Evolutionary conservation across 2,329 filamentous ascomycete genomes (phyloP), one percentile per base, ranked within the genome.

Genomic region (Claviceps capensis): DNA sequence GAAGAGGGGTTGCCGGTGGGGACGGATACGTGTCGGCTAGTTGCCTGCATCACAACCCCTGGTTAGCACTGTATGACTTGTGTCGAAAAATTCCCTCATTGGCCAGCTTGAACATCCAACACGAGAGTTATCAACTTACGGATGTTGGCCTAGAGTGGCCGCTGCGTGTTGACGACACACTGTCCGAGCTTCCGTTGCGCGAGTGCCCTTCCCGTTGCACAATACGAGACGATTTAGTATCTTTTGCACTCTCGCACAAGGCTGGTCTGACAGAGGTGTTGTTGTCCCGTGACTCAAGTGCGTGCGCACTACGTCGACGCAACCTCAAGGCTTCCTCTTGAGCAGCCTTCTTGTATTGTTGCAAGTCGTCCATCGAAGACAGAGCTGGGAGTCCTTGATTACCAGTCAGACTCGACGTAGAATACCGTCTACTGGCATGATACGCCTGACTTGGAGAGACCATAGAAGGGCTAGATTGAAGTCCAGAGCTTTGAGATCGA

Each of bases 241-340:
- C 51, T 11, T 34, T 34, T 13, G 38, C 43, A 53, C 50, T 51
- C 45, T 63, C 63, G 36, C 59, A 57, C 36, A 60, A 57, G 17
- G 53, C 41, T 17, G 40, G 47, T 22, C 48, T 51, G 34, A 56
- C 47, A 38, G 60, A 58, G 14, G 55, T 49, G 16, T 57, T 51
- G 23, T 66, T 61, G 26, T 56, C 50, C 19, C 57, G 56, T 22
- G 58, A 56, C 23, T 79, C 75, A 54, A 77, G 67, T 17, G 81
- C 84, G 58, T 87, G 87, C 70, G 94, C 79, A 68, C 89, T 96
- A 58, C 89, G 82, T 63, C 89, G 81, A 60, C 89, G 78, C 67
- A 89, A 85, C 62, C 87, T 78, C 67, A 85, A 88, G 9, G 82
- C 78, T 38, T 85, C 76, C 30, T 91, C 88, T 17, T 78, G 67